Evolutionary conservation across 1,139 yeast species (phyloP).

Genomic region (Yamadazyma dendronema): DNA sequence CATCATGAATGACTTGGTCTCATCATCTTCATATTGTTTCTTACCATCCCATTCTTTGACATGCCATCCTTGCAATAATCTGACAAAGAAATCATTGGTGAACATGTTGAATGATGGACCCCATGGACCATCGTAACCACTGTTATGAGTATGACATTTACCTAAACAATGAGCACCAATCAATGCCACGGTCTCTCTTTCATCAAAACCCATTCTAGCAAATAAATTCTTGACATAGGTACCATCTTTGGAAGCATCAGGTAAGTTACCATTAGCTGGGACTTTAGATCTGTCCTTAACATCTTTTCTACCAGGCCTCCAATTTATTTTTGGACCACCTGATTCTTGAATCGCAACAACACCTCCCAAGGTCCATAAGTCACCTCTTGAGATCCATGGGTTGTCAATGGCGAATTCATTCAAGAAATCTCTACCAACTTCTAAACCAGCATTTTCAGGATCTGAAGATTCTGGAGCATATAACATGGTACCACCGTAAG

Average conservation of each 20-base stretch:
- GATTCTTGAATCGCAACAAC: slow-evolving; percentile 83
- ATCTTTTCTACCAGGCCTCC: slow-evolving; percentile 77
- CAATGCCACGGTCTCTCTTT: slow-evolving; percentile 81
- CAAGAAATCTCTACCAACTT: slow-evolving; percentile 63
- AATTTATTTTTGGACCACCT: slow-evolving; percentile 80
- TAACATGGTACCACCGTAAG: slow-evolving; percentile 83
- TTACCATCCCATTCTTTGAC: slow-evolving; percentile 72
- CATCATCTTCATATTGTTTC: slow-evolving; percentile 74
- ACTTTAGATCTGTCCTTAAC: slow-evolving; percentile 25
- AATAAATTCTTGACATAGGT: slow-evolving; percentile 67
- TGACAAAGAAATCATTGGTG: slow-evolving; percentile 76
- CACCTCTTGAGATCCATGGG: slow-evolving; percentile 85
- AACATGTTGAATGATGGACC: slow-evolving; percentile 84
- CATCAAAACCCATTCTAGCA: slow-evolving; percentile 71
- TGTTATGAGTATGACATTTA: slow-evolving; percentile 60
- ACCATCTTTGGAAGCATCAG: slow-evolving; percentile 75
- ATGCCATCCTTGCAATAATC: slow-evolving; percentile 78
- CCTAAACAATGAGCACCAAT: slow-evolving; percentile 91
- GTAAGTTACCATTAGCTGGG: slow-evolving; percentile 74
- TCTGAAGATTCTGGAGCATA: slow-evolving; percentile 63
- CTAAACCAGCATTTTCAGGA: slow-evolving; percentile 75
- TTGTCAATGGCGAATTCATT: slow-evolving; percentile 56
- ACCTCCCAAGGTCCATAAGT: slow-evolving; percentile 85
- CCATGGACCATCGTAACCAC: slow-evolving; percentile 95
- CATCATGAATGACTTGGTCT: slow-evolving; percentile 82